phyloP scores from a whole-genome alignment of 2,329 filamentous ascomycete species.

The Trichothecium roseum region DNA sequence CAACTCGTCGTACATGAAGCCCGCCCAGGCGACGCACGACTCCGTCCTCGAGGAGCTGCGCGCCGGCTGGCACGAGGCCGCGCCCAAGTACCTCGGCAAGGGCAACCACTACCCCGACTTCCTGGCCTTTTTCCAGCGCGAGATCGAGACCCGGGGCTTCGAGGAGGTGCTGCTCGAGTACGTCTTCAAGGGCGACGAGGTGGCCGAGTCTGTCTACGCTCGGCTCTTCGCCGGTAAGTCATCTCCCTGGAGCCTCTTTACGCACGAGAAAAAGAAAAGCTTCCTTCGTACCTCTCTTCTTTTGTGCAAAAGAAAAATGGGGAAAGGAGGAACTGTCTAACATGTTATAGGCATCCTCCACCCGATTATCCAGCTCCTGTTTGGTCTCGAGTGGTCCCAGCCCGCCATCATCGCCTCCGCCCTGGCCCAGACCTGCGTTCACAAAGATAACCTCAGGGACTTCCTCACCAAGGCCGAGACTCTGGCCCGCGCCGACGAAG shows the following conservation, averaged over 20 bases:
- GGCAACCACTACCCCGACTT: constrained; percentile 59
- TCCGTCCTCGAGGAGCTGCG: constrained; percentile 42
- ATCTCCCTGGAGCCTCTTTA: too few species aligned
- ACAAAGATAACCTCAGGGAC: constrained; percentile 42
- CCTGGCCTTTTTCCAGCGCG: constrained; percentile 62
- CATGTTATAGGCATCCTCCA: constrained; percentile 53
- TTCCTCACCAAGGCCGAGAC: constrained; percentile 46
- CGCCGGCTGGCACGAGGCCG: constrained; percentile 38
- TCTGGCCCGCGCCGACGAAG: constrained; percentile 17
- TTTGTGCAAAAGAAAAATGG: too few species aligned
- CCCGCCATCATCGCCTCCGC: constrained; percentile 72
- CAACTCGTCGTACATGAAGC: constrained; percentile 59
- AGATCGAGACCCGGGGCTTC: constrained; percentile 56
- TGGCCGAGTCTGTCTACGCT: constrained; percentile 57
- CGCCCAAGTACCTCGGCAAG: constrained; percentile 51
- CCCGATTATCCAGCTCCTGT: constrained; percentile 76
- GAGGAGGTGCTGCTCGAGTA: constrained; percentile 53
- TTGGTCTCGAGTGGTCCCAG: constrained; percentile 73
- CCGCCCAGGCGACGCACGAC: constrained; percentile 33
- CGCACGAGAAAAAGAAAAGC: too few species aligned
- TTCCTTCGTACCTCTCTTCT: too few species aligned
- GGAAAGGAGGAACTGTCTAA: too few species aligned
- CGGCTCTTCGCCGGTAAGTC: constrained; percentile 53
- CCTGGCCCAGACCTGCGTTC: constrained; percentile 66
- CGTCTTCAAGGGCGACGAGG: constrained; percentile 51